Conservation (phyloP, 2,329 filamentous ascomycete genomes). For the Emergomyces orientalis region DNA sequence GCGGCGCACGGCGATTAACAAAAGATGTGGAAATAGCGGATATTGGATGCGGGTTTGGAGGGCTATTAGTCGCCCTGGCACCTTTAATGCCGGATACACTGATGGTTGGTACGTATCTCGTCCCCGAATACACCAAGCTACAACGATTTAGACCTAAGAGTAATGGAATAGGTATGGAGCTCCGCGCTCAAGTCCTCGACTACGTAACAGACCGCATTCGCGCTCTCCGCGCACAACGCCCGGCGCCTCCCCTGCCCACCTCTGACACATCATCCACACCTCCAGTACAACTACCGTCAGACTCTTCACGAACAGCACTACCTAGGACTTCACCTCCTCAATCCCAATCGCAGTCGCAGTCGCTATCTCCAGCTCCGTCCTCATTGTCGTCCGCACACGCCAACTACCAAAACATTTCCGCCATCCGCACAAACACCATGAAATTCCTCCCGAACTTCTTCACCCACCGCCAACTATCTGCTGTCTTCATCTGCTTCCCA, state of each 20-base stretch:
- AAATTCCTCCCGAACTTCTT: conserved; percentile 99
- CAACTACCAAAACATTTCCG: conserved; percentile 75
- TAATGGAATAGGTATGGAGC: conserved; percentile 65
- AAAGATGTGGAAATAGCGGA: conserved; percentile 85
- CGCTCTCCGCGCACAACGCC: conserved; percentile 54
- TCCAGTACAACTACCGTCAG: conserved; percentile 4
- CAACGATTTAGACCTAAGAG: neutral
- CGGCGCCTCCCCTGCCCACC: conserved; percentile 21
- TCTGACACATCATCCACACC: conserved; percentile 5
- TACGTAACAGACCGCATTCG: conserved; percentile 83
- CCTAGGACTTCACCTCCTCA: conserved; percentile 1
- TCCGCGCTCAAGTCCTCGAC: conserved; percentile 78
- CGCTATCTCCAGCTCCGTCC: neutral
- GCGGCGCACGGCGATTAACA: conserved; percentile 37
- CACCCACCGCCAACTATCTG: conserved; percentile 64
- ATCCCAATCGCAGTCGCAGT: conserved; percentile 2
- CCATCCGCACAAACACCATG: conserved; percentile 91
- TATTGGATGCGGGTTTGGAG: conserved; percentile 95
- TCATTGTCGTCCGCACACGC: neutral
- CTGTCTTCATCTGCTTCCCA: conserved; percentile 96
- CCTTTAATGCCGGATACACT: conserved; percentile 72
- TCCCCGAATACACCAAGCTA: neutral
- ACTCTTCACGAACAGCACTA: conserved; percentile 5
- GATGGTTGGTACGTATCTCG: conserved; percentile 58
- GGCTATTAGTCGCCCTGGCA: conserved; percentile 74